phyloP scores from a whole-genome alignment of 176 grass and related monocot genomes.

The Aegilops sharonensis region DNA sequence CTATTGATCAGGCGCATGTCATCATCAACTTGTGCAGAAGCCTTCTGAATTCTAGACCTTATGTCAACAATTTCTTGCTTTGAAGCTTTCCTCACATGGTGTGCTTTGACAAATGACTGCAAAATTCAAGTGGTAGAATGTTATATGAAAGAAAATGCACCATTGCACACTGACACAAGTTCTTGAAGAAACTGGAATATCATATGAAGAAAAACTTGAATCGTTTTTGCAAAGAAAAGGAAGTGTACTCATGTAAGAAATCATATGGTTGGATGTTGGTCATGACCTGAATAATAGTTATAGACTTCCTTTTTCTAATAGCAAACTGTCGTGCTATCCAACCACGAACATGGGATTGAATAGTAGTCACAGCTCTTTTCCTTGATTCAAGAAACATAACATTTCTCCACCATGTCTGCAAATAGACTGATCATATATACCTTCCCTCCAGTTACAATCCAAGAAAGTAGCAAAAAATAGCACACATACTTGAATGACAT shows the following conservation, averaged over 20 bases:
- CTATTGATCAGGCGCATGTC: constrained; percentile 52
- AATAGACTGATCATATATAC: constrained; percentile 20
- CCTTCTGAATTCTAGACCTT: constrained; percentile 42
- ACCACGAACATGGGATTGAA: constrained; percentile 50
- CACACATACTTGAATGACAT: constrained; percentile 55
- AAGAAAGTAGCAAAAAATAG: background rate
- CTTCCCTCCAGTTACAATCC: background rate
- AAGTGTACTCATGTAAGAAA: background rate
- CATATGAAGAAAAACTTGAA: background rate
- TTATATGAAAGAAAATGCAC: constrained; percentile 11
- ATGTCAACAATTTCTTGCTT: constrained; percentile 41
- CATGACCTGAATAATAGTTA: constrained; percentile 49
- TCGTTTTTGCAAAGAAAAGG: background rate
- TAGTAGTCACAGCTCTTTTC: constrained; percentile 41
- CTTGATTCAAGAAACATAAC: constrained; percentile 44
- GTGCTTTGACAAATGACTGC: constrained; percentile 56
- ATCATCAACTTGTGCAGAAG: constrained; percentile 39
- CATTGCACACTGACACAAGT: background rate
- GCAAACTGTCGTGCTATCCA: constrained; percentile 38
- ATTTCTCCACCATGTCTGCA: constrained; percentile 73
- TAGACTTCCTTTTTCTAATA: constrained; percentile 28
- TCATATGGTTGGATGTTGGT: background rate
- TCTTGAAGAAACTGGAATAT: background rate
- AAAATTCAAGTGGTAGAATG: constrained; percentile 16
- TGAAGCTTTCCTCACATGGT: constrained; percentile 52